phyloP scores from a whole-genome alignment of 2,329 filamentous ascomycete genomes.

The Stagonosporopsis vannaccii region DNA sequence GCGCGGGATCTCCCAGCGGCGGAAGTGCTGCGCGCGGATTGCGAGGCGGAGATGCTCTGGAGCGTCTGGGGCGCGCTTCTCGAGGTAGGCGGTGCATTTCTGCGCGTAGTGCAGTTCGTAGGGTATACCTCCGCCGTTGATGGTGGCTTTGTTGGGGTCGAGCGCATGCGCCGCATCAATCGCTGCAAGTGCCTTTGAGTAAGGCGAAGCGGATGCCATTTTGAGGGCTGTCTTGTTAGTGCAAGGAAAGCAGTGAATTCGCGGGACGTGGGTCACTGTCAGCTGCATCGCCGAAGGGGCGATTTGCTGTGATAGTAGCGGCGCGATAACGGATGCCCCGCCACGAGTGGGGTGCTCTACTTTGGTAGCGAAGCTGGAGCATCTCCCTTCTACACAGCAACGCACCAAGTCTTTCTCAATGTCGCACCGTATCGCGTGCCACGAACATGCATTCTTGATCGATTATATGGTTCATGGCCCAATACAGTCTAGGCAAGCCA shows the following conservation, averaged over 20 bases:
- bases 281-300: background rate
- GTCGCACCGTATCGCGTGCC: no score
- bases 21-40: constrained; percentile 84
- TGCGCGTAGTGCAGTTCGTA: constrained; percentile 85
- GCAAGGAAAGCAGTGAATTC: background rate
- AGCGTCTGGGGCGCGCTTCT: constrained; percentile 65
- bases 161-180: constrained; percentile 77
- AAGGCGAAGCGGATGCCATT: constrained; percentile 24
- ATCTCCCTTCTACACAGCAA: no score
- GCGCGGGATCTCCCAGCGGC: constrained; percentile 84
- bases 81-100: constrained; percentile 79
- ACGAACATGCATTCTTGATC: no score
- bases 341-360: background rate
- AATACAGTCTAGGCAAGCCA: no score
- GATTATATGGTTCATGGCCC: no score
- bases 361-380: background rate
- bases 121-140: constrained; percentile 59
- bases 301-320: background rate
- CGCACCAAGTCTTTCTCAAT: no score
- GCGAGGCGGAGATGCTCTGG: constrained; percentile 75
- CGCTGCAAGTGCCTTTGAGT: constrained; percentile 62
- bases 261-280: background rate
- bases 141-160: constrained; percentile 67
- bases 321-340: background rate
- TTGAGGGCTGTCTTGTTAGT: background rate